Conservation (phyloP, 2,329 filamentous ascomycete genomes). For the Lasiodiplodia sp. region DNA sequence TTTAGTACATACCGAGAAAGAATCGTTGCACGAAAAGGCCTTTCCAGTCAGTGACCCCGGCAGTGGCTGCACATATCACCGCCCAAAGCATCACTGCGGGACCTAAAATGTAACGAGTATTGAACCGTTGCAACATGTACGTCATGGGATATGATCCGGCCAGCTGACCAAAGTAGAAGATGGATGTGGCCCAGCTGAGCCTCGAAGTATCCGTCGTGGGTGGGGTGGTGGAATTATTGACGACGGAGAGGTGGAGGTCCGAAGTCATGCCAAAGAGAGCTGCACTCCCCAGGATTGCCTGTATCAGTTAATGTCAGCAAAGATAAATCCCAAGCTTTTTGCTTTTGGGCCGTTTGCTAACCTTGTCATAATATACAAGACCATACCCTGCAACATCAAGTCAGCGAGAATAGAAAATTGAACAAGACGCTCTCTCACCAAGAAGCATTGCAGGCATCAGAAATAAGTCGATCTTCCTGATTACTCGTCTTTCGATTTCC, state of each 20-base stretch:
- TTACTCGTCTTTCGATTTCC: constrained; percentile 60
- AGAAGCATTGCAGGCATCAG: constrained; percentile 71
- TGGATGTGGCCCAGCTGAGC: constrained; percentile 77
- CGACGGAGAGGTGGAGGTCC: constrained; percentile 68
- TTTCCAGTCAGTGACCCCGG: constrained; percentile 65
- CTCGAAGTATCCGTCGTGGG: constrained; percentile 70
- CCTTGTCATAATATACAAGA: constrained; percentile 74
- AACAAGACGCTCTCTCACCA: constrained; percentile 33
- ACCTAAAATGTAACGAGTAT: constrained; percentile 68
- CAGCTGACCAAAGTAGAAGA: constrained; percentile 84
- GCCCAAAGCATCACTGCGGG: constrained; percentile 71
- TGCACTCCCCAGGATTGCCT: constrained; percentile 74
- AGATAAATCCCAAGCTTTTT: background rate
- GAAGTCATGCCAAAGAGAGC: constrained; percentile 78
- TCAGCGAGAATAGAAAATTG: background rate
- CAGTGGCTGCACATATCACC: constrained; percentile 71
- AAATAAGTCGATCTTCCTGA: constrained; percentile 72
- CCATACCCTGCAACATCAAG: constrained; percentile 58
- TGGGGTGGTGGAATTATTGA: constrained; percentile 55
- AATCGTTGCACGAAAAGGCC: constrained; percentile 67
- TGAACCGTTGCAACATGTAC: constrained; percentile 72
- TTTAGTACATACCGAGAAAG: constrained; percentile 51
- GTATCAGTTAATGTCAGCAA: background rate
- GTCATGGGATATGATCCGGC: constrained; percentile 77
- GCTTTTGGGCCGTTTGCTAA: constrained; percentile 31